A percentile compares a stretch with the other conserved stretches of the same genome.
Conservation (phyloP, 2,329 filamentous ascomycete genomes). For the Talaromyces albobiverticillius region DNA sequence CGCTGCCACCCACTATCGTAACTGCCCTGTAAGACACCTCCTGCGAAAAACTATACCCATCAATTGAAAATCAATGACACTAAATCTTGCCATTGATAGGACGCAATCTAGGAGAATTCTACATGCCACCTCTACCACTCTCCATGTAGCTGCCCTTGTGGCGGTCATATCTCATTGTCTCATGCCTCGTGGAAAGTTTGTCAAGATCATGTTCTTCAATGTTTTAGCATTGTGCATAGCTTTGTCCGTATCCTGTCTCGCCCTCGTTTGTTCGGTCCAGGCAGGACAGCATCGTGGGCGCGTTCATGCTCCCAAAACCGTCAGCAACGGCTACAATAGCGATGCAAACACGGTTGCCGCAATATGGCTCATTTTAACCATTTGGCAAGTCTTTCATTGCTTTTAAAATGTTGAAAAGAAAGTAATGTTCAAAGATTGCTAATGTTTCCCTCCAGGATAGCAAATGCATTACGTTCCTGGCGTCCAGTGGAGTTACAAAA, state of each 20-base stretch:
- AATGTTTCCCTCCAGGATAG: neutral
- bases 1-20: conserved; percentile 54
- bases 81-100: neutral
- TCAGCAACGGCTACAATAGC: neutral
- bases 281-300: neutral
- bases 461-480: conserved; percentile 3
- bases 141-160: conserved; percentile 64
- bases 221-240: neutral
- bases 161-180: conserved; percentile 62
- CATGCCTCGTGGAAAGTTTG: conserved; percentile 53
- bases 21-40: conserved; percentile 55
- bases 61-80: too few species aligned
- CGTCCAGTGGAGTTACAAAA: neutral
- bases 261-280: neutral
- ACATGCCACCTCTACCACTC: conserved; percentile 34
- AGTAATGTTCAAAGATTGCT: neutral
- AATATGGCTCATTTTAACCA: neutral
- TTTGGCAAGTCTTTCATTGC: neutral
- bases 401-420: neutral
- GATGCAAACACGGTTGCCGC: neutral
- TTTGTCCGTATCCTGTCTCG: neutral
- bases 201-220: conserved; percentile 3
- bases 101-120: conserved; percentile 48
- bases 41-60: too few species aligned
- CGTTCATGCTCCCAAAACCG: neutral